Evolutionary conservation across 2,329 filamentous ascomycete species (phyloP).

Genomic region (Colletotrichum sp.): DNA sequence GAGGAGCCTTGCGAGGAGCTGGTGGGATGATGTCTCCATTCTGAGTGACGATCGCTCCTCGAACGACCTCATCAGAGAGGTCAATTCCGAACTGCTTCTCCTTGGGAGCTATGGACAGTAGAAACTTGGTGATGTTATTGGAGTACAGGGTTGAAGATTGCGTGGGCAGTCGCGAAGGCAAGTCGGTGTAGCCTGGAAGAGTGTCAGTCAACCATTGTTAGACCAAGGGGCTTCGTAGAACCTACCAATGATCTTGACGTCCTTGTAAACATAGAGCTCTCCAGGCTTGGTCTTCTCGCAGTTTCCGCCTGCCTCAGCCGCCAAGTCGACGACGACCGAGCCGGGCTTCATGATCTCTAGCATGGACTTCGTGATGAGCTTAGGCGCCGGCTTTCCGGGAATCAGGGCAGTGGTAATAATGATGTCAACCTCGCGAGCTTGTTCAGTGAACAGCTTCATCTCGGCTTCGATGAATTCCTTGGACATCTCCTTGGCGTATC

Average conservation of each 20-base stretch:
- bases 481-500: constrained; percentile 93
- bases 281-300: constrained; percentile 82
- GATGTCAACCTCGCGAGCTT: constrained; percentile 87
- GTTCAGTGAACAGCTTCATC: constrained; percentile 90
- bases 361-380: constrained; percentile 81
- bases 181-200: constrained; percentile 75
- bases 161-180: constrained; percentile 84
- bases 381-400: constrained; percentile 82
- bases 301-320: constrained; percentile 87
- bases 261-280: constrained; percentile 72
- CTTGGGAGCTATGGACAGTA: constrained; percentile 80
- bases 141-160: constrained; percentile 91
- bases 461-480: constrained; percentile 92
- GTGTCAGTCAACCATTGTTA: constrained; percentile 26
- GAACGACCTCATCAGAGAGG: constrained; percentile 82
- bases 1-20: constrained; percentile 69
- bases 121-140: constrained; percentile 90
- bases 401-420: constrained; percentile 94
- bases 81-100: constrained; percentile 83
- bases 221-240: background rate
- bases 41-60: constrained; percentile 82
- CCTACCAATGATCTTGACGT: constrained; percentile 82
- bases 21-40: constrained; percentile 79
- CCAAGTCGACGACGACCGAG: constrained; percentile 86
- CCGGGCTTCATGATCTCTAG: constrained; percentile 87